Base-by-base conservation (phyloP, 2,329 filamentous ascomycete species). In the Phialophora chinensis region DNA sequence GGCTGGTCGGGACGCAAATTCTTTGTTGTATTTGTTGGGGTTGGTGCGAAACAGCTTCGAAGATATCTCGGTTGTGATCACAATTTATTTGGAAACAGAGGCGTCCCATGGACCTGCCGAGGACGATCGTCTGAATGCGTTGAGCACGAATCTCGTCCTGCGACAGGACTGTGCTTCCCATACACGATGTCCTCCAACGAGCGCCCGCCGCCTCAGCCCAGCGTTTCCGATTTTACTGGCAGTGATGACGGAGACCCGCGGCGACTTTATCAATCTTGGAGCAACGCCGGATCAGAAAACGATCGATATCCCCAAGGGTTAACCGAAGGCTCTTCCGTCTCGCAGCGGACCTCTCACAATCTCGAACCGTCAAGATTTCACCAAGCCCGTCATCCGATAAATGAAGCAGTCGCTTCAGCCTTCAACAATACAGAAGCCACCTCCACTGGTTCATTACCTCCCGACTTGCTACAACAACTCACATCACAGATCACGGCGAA, bases 401-500 rank as follows among this genome's bases (percentile, higher is more conserved):
- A 84, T 71, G 84, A 87, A 71, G 86, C 85, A 38, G 83, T 88
- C 70, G 83, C 80, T 71, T 82, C 83, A 68, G 85, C 85, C 10
- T 85, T 87, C 66, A 79, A 84, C 71, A 81, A 82, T 60, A 79
- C 82, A 11, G 79, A 84, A 47, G 66, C 66, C 49, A 76, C 81
- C 8, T 78, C 82, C 8, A 80, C 79, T 65, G 64, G 63, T 25
- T 81, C 83, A 47, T 77, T 90, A 12, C 84, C 87, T 60, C 87
- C 87, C 1, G 85, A 87, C 7, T 78, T 90, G 25, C 82, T 90
- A 59, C 83, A 85, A 56, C 84, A 87, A 67, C 86, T 89, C 70
- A 74, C 72, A 7, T 70, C 72, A 33, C 84, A 87, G 69, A 87
- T 89, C 70, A 88, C 85, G 1, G 83, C 83, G 62, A 84, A 80